Evolutionary conservation across 345 rosid species (phyloP), one percentile per base, ranked within the genome.

Genomic region (Lepidium sativum): DNA sequence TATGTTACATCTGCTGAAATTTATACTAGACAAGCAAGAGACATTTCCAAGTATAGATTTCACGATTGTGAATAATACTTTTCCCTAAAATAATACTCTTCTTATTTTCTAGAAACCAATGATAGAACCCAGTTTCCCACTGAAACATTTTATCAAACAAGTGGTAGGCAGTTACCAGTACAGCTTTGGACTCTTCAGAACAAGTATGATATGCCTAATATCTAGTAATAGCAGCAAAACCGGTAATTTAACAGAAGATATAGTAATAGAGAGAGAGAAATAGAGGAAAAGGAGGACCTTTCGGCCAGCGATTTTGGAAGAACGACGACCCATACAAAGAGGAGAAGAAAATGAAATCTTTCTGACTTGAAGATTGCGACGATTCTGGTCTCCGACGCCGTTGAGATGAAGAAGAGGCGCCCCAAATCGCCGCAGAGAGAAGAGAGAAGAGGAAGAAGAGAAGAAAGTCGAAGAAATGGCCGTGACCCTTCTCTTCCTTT

Each of bases 271-370:
- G 45, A 54, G 49, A 8, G 15, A 44, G 12, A 14, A 5, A 40
- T 15, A 53, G 43, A 2, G n/a, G 10, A 33, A 47, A 49, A 20
- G 21, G 51, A 91, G 7, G 31, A 27, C 97, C 96, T 89, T 92
- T 63, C 94, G 79, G 33, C 92, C 94, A 18, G 98, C 96, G 51
- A 92, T 89, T 66, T 89, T 92, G 78, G 80, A 72, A 60, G 98
- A 92, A 65, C 91, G 90, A 70, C 97, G 68, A 69, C 98, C 96
- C 97, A 86, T 86, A 73, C 87, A 80, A n/a, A 86, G 64, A 65
- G 86, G 89, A 75, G 91, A 71, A 33, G 61, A 82, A 12, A 84
- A 76, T 81, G 83, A 80, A 64, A 92, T 76, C 82, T 57, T 75
- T 65, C 96, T 74, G 9, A 72, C 53, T 41, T 74, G 84, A 43